Conservation (phyloP, 306 rosid species). For the Phaseolus lunatus region DNA sequence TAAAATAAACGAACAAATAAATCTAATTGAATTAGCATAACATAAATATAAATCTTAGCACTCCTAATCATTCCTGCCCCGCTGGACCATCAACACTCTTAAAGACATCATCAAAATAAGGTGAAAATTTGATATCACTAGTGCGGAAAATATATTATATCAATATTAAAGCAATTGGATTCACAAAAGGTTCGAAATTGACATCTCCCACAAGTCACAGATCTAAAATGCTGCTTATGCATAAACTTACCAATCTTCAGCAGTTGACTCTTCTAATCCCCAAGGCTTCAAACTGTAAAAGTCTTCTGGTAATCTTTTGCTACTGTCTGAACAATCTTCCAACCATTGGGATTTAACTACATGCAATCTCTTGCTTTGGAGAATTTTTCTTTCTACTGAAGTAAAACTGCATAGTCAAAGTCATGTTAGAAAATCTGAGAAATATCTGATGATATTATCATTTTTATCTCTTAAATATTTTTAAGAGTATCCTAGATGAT, state of each 20-base stretch:
- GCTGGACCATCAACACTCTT: background rate
- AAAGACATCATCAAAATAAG: background rate
- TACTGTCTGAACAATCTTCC: conserved; percentile 71
- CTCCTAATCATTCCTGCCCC: background rate
- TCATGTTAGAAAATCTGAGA: background rate
- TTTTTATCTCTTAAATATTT: background rate
- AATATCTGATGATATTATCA: background rate
- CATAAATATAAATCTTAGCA: conserved; percentile 3
- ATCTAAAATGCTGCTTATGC: conserved; percentile 26
- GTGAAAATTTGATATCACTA: background rate
- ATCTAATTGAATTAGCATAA: background rate
- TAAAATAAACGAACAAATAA: background rate
- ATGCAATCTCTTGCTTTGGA: conserved; percentile 63
- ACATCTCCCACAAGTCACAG: conserved; percentile 26
- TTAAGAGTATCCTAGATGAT: background rate
- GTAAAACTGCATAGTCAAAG: conserved; percentile 58
- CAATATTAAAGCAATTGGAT: conserved; percentile 25
- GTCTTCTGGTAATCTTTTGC: conserved; percentile 73
- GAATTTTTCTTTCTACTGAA: conserved; percentile 56
- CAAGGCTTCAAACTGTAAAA: conserved; percentile 72
- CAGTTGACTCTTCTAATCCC: conserved; percentile 53
- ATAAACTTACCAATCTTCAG: conserved; percentile 68
- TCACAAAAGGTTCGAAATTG: background rate
- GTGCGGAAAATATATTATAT: conserved; percentile 13
- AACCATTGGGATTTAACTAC: conserved; percentile 81